phyloP scores from a whole-genome alignment of 805 yeast genomes.

The Pichia rugopelliculosa region DNA sequence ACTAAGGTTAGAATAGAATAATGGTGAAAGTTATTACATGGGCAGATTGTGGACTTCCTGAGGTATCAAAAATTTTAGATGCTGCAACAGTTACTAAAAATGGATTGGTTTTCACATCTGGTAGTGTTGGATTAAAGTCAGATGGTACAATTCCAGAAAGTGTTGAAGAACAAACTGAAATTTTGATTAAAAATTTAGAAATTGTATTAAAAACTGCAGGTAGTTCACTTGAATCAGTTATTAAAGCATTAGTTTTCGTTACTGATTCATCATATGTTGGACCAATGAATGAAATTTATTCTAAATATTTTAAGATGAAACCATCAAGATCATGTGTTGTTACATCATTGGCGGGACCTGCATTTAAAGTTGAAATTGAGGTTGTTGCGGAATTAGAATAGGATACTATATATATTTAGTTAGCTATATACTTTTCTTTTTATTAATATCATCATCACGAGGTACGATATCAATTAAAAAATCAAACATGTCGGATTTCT shows the following conservation, averaged over 20 bases:
- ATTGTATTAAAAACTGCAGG: slow-evolving; percentile 37
- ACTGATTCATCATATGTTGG: slow-evolving; percentile 35
- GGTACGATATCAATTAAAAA: slow-evolving; percentile 95
- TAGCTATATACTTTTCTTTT: not conserved
- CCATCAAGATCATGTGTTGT: slow-evolving; percentile 49
- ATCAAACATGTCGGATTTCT: slow-evolving; percentile 95
- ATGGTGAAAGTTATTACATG: slow-evolving; percentile 18
- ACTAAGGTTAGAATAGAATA: not conserved
- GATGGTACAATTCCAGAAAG: slow-evolving; percentile 35
- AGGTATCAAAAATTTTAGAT: slow-evolving; percentile 16
- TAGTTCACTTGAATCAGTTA: slow-evolving; percentile 35
- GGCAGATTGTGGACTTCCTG: slow-evolving; percentile 20
- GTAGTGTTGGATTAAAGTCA: slow-evolving; percentile 22
- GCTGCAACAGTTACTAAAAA: slow-evolving; percentile 19
- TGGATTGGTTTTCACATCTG: slow-evolving; percentile 25
- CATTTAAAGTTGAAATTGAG: slow-evolving; percentile 43
- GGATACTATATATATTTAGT: not conserved
- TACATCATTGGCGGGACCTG: slow-evolving; percentile 39
- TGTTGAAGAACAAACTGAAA: slow-evolving; percentile 37
- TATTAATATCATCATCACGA: slow-evolving; percentile 67
- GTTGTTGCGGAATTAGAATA: slow-evolving; percentile 27
- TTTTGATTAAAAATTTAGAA: slow-evolving; percentile 37
- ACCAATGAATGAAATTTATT: slow-evolving; percentile 39
- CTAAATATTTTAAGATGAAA: slow-evolving; percentile 37
- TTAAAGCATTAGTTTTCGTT: slow-evolving; percentile 43